Conservation (phyloP, 225 moss, liverwort and hornwort species). For the Climacium dendroides region DNA sequence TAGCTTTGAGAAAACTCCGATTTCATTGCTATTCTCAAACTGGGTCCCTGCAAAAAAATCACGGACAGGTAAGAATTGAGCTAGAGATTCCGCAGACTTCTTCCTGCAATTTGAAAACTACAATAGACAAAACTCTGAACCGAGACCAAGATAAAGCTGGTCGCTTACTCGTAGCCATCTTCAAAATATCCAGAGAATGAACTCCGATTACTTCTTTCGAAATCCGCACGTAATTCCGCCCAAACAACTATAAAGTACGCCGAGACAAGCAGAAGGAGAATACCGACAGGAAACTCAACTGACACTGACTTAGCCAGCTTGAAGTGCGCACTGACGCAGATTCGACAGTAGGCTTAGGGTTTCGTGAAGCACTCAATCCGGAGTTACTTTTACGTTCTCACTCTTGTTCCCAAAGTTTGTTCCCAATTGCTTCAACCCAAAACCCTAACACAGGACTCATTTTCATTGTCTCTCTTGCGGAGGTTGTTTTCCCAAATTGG, state of each 20-base stretch:
- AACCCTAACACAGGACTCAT: neutral
- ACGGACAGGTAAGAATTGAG: neutral
- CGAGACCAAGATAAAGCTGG: neutral
- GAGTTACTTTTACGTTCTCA: neutral
- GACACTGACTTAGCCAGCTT: too few relatives aligned
- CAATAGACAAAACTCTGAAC: neutral
- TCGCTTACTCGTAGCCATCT: neutral
- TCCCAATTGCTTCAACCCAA: neutral
- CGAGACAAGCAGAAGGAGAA: neutral
- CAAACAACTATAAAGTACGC: too few relatives aligned
- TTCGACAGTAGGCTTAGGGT: neutral
- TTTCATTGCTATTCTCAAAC: slow-evolving; percentile 86
- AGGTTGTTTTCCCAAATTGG: neutral
- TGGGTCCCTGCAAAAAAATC: slow-evolving; percentile 32
- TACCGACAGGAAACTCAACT: neutral
- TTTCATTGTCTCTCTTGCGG: neutral
- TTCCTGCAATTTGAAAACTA: neutral
- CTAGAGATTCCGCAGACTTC: neutral
- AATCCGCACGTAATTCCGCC: neutral
- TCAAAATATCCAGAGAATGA: neutral
- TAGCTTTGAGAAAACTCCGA: slow-evolving; percentile 74
- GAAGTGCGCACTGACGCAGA: neutral
- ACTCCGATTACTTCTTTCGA: neutral
- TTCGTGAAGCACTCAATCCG: neutral
- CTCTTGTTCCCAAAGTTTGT: neutral